Percentiles rank a stretch among this genome's conserved stretches.
These are phyloP conservation scores for Arabidopsis hybrid DNA, from an alignment of 441 rosid species.

Conservation along the genomic window DNA sequence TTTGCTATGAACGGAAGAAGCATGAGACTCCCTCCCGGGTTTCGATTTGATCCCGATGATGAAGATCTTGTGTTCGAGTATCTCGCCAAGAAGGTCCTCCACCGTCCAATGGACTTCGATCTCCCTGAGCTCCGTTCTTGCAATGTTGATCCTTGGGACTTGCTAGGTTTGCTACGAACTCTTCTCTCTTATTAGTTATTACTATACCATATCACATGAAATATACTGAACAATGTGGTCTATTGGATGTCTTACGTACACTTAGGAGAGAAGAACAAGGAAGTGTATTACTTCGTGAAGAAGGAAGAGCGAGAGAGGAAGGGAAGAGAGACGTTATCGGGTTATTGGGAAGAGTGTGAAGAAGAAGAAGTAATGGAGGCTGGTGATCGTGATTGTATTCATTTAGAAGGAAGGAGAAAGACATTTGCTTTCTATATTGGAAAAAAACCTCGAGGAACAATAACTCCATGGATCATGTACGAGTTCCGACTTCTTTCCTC, in stretches of 20 bases:
- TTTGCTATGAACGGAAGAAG: constrained; percentile 48
- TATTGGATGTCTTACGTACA: constrained; percentile 13
- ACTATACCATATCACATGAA: constrained; percentile 6
- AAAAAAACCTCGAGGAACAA: constrained; percentile 41
- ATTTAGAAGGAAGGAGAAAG: constrained; percentile 46
- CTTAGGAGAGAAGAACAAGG: constrained; percentile 48
- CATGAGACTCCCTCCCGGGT: constrained; percentile 47
- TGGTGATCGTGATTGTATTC: constrained; percentile 15
- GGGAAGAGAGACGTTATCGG: constrained; percentile 37
- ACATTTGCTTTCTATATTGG: constrained; percentile 47
- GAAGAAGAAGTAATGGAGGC: constrained; percentile 39
- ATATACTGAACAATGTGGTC: constrained; percentile 17
- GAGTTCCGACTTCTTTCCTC: constrained; percentile 44
- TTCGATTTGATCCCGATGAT: constrained; percentile 44
- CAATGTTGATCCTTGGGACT: constrained; percentile 51
- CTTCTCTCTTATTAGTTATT: neutral
- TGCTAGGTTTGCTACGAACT: constrained; percentile 40
- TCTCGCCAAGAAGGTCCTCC: constrained; percentile 43
- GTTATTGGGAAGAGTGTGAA: constrained; percentile 41
- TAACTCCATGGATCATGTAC: constrained; percentile 50
- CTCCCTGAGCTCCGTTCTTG: constrained; percentile 47
- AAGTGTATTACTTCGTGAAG: constrained; percentile 45
- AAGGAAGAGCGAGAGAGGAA: constrained; percentile 46
- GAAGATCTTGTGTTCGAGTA: constrained; percentile 49
- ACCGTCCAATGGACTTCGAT: constrained; percentile 45